Percentiles rank a stretch among this genome's conserved stretches.
Evolutionary conservation across 768 basidiomycete species (phyloP).

Genomic region (Leccinum longicurvipes): DNA sequence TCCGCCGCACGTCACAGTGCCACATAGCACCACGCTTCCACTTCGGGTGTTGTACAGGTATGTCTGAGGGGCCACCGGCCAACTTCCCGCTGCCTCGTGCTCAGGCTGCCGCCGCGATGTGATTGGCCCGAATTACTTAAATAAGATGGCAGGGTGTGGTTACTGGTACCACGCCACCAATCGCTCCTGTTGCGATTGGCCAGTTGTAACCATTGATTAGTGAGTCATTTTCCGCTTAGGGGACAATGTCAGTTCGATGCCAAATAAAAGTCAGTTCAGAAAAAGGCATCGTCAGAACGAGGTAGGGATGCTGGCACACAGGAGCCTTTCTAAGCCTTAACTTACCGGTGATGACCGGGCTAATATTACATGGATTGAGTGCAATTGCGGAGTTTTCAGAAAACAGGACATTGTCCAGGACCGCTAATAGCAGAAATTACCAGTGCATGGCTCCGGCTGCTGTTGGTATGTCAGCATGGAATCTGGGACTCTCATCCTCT

Average conservation of each 20-base stretch:
- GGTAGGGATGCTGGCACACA: conserved; percentile 35
- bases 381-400: conserved; percentile 47
- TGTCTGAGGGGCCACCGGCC: neutral
- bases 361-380: conserved; percentile 44
- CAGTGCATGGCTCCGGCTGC: conserved; percentile 44
- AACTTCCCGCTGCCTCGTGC: neutral
- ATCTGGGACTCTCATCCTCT: neutral
- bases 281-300: too few species aligned
- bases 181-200: conserved; percentile 44
- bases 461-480: conserved; percentile 12
- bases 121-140: neutral
- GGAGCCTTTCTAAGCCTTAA: conserved; percentile 1
- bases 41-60: neutral
- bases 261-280: conserved; percentile 34
- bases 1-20: conserved; percentile 58
- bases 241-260: conserved; percentile 39
- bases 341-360: conserved; percentile 58
- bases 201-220: conserved; percentile 40
- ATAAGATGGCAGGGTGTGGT: neutral
- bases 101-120: neutral
- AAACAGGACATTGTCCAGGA: conserved; percentile 52
- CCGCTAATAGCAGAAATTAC: conserved; percentile 46
- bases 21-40: conserved; percentile 32
- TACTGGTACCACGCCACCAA: conserved; percentile 43
- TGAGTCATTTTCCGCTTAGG: conserved; percentile 39